These are phyloP conservation scores for Aspergillus carlsbadensis DNA, from an alignment of 495 filamentous ascomycete species.

Conservation along the genomic window DNA sequence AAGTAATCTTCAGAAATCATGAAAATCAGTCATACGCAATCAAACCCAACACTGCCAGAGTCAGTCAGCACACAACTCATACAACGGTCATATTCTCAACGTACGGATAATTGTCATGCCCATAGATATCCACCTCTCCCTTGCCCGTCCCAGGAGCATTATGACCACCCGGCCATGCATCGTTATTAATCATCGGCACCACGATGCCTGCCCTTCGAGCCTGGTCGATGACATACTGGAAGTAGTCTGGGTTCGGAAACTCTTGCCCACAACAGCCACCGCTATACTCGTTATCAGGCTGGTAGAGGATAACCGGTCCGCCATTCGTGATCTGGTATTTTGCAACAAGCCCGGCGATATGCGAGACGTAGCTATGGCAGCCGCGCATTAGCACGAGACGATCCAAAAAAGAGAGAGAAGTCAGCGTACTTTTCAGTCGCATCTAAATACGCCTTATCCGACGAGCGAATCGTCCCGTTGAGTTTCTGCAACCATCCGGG, in stretches of 20 bases:
- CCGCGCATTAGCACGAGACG: background rate
- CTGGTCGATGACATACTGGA: conserved; percentile 68
- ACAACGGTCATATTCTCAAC: conserved; percentile 2
- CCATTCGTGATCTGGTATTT: conserved; percentile 76
- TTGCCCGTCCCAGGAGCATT: conserved; percentile 64
- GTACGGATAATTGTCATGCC: conserved; percentile 68
- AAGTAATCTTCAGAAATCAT: background rate
- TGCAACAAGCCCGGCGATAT: conserved; percentile 63
- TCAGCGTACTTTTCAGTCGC: conserved; percentile 60
- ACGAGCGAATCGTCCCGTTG: conserved; percentile 59
- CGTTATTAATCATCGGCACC: conserved; percentile 75
- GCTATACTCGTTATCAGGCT: conserved; percentile 79
- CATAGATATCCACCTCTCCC: conserved; percentile 75
- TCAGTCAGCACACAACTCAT: background rate
- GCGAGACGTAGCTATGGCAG: conserved; percentile 30
- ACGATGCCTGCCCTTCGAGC: conserved; percentile 67
- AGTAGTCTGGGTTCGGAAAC: conserved; percentile 62
- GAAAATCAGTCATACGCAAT: conserved; percentile 42
- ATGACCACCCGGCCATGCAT: conserved; percentile 57
- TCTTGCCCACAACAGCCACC: conserved; percentile 36
- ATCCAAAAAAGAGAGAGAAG: too few relatives aligned
- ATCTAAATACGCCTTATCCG: conserved; percentile 58
- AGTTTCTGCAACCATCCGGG: conserved; percentile 67
- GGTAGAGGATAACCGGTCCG: conserved; percentile 72
- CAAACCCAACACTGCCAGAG: conserved; percentile 49